phyloP scores from a whole-genome alignment of 257 asterid genomes.

The Verbena officinalis region DNA sequence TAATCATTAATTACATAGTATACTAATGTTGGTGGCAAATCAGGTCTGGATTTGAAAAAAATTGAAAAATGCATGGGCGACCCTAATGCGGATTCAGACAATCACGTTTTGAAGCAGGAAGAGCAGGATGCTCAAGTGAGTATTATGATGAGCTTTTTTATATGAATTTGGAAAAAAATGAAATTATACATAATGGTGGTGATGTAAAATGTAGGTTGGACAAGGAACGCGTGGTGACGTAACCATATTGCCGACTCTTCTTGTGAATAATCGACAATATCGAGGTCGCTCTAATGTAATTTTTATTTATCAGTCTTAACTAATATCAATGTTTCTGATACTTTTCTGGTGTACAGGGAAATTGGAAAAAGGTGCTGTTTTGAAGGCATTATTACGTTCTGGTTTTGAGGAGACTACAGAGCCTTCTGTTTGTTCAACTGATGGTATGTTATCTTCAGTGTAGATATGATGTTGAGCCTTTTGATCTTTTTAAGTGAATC shows the following conservation, averaged over 20 bases:
- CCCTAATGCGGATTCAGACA: constrained; percentile 63
- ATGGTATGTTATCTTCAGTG: constrained; percentile 45
- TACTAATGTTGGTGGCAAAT: constrained; percentile 9
- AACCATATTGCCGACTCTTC: constrained; percentile 91
- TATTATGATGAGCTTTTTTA: constrained; percentile 1
- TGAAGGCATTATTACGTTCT: constrained; percentile 74
- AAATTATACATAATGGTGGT: constrained; percentile 1
- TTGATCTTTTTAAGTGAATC: too few relatives aligned
- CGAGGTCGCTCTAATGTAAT: constrained; percentile 53
- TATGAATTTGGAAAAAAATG: neutral
- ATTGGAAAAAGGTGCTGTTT: constrained; percentile 78
- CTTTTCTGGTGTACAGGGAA: constrained; percentile 51
- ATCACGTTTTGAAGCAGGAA: constrained; percentile 66
- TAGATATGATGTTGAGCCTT: constrained; percentile 6
- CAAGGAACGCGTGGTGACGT: constrained; percentile 91
- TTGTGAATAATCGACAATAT: constrained; percentile 78
- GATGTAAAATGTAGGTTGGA: constrained; percentile 52
- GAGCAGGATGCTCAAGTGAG: constrained; percentile 84
- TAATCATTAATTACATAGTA: too few relatives aligned
- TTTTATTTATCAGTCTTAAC: constrained; percentile 9
- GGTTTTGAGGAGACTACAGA: constrained; percentile 98
- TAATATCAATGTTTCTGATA: constrained; percentile 12
- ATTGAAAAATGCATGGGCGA: constrained; percentile 84
- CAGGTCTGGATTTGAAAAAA: constrained; percentile 69
- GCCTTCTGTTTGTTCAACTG: constrained; percentile 93